phyloP scores from a whole-genome alignment of 331 rosid species.

The Quercus lobata region DNA sequence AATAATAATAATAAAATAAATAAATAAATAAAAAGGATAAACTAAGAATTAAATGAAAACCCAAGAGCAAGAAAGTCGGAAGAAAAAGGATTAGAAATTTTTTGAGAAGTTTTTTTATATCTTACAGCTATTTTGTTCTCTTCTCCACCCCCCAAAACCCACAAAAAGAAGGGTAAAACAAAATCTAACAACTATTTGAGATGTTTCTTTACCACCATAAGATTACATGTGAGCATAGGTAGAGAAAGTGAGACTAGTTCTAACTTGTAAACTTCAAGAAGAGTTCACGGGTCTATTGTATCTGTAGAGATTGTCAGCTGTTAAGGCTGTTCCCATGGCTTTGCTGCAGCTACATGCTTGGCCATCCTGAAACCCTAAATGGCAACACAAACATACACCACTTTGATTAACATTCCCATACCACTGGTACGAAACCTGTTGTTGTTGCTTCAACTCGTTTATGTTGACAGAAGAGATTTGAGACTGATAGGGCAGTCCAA shows the following conservation, averaged over 20 bases:
- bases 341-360: slow-evolving; percentile 45
- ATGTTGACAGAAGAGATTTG: background rate
- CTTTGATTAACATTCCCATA: slow-evolving; percentile 26
- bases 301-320: slow-evolving; percentile 32
- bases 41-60: no score
- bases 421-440: slow-evolving; percentile 22
- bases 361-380: slow-evolving; percentile 48
- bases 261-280: background rate
- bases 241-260: background rate
- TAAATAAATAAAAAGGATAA: background rate
- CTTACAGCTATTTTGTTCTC: background rate
- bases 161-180: no score
- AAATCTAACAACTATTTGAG: background rate
- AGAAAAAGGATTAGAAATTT: background rate
- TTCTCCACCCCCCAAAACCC: no score
- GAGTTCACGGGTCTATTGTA: slow-evolving; percentile 38
- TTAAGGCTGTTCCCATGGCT: slow-evolving; percentile 15
- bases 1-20: background rate
- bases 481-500: slow-evolving; percentile 25
- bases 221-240: background rate
- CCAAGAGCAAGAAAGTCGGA: background rate
- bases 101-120: background rate
- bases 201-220: background rate
- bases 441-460: slow-evolving; percentile 3
- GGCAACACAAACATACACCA: slow-evolving; percentile 43